phyloP scores from a whole-genome alignment of 306 rosid species.

The Echinosophora koreensis region DNA sequence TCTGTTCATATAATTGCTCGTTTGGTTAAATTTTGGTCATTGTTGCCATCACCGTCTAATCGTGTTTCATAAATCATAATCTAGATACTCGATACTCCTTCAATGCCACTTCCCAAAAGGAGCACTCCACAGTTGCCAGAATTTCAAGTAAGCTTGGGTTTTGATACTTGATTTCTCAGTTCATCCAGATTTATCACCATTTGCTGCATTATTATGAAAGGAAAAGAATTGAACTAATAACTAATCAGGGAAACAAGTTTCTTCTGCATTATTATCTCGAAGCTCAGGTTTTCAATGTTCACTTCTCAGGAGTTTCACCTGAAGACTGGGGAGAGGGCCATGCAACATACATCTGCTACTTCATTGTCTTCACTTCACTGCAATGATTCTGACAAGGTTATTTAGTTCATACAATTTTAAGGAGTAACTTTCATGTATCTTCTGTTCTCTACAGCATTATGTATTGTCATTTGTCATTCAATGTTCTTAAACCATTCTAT shows the following conservation, averaged over 20 bases:
- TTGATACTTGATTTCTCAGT: conserved; percentile 15
- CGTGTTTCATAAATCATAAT: conserved; percentile 36
- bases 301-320: conserved; percentile 80
- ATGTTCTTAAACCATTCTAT: conserved; percentile 4
- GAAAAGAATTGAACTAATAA: conserved; percentile 19
- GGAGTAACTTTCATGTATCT: conserved; percentile 4
- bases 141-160: conserved; percentile 71
- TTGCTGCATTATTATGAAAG: conserved; percentile 3
- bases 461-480: not conserved
- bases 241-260: conserved; percentile 30
- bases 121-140: conserved; percentile 88
- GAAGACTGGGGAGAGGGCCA: conserved; percentile 87
- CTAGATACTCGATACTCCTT: conserved; percentile 93
- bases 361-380: conserved; percentile 62
- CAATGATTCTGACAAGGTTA: conserved; percentile 64
- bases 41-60: conserved; percentile 38
- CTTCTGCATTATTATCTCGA: conserved; percentile 25
- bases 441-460: not conserved
- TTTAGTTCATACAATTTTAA: conserved; percentile 36
- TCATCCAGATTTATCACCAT: conserved; percentile 13
- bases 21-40: conserved; percentile 25
- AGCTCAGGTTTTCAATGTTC: conserved; percentile 43
- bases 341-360: conserved; percentile 66
- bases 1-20: conserved; percentile 27
- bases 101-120: conserved; percentile 78